phyloP scores from a whole-genome alignment of 768 basidiomycete species.

The Trametes cinnabarina region DNA sequence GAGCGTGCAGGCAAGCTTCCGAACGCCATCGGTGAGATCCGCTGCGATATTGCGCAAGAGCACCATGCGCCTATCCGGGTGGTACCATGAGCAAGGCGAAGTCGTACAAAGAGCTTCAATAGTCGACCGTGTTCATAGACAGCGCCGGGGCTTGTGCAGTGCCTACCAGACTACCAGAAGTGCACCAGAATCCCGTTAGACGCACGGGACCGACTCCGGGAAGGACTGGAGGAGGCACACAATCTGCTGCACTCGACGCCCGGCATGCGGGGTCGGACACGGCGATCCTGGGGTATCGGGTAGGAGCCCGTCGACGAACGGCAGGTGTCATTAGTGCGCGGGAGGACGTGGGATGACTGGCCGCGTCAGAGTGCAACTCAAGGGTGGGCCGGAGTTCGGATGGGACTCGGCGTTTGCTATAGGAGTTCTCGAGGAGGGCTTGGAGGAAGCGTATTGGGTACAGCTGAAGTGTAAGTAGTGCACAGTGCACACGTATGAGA shows the following conservation, averaged over 20 bases:
- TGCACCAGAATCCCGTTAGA: background rate
- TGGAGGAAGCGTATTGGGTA: too few relatives aligned
- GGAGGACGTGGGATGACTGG: background rate
- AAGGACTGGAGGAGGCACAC: background rate
- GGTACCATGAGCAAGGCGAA: background rate
- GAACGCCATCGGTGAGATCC: background rate
- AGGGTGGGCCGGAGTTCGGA: too few relatives aligned
- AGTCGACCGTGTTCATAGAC: too few relatives aligned
- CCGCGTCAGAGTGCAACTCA: too few relatives aligned
- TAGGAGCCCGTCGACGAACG: constrained; percentile 4
- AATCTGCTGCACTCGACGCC: background rate
- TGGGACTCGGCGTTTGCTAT: too few relatives aligned
- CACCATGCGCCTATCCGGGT: background rate
- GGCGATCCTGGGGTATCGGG: constrained; percentile 18
- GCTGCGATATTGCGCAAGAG: background rate
- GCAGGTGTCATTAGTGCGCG: too few relatives aligned
- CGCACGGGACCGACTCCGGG: background rate
- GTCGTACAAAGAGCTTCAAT: too few relatives aligned
- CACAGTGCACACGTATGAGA: too few relatives aligned
- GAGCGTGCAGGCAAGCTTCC: background rate
- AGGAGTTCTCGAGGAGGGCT: too few relatives aligned
- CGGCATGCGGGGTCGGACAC: background rate
- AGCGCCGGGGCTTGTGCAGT: too few relatives aligned
- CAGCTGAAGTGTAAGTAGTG: too few relatives aligned
- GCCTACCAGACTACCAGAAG: background rate